A percentile compares a stretch with the other conserved stretches of the same genome.
These are phyloP conservation scores for Wickerhamomyces sp. DNA, from an alignment of 1,139 yeast species.

Conservation along the genomic window DNA sequence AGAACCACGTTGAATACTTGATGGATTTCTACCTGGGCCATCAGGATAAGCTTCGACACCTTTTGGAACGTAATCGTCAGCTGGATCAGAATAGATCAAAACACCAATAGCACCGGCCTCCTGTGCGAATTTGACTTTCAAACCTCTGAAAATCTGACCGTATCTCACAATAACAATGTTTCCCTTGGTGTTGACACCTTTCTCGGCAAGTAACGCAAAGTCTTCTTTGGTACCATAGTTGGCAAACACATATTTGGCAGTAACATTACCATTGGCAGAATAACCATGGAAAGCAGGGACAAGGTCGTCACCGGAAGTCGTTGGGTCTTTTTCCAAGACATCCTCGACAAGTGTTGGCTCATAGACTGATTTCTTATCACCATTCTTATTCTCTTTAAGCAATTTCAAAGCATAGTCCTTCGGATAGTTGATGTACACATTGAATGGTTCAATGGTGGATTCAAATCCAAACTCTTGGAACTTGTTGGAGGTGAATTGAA, in stretches of 20 bases:
- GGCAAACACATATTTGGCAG: constrained; percentile 53
- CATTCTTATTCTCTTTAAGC: constrained; percentile 23
- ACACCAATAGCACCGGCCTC: constrained; percentile 58
- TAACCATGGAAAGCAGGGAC: constrained; percentile 67
- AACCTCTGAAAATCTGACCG: constrained; percentile 57
- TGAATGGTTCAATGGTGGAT: constrained; percentile 50
- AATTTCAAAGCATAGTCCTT: constrained; percentile 45
- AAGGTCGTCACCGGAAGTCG: constrained; percentile 45
- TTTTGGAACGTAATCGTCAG: constrained; percentile 50
- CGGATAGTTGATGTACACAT: constrained; percentile 60
- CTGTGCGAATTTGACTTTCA: constrained; percentile 65
- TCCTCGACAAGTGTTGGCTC: constrained; percentile 71
- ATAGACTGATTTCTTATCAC: constrained; percentile 33
- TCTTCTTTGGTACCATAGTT: constrained; percentile 58
- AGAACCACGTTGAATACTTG: constrained; percentile 76
- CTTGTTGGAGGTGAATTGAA: constrained; percentile 58
- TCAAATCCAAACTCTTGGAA: constrained; percentile 58
- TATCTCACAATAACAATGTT: constrained; percentile 58
- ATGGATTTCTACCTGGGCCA: constrained; percentile 67
- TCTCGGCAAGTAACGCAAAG: constrained; percentile 38
- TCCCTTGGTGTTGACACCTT: constrained; percentile 43
- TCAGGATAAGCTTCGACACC: constrained; percentile 57
- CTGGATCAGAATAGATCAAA: constrained; percentile 61
- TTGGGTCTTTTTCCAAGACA: constrained; percentile 61
- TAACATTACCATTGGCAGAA: constrained; percentile 63